Evolutionary conservation across 306 rosid species (phyloP), one percentile per base, ranked within the genome.

Genomic region (Cicer cuneatum): DNA sequence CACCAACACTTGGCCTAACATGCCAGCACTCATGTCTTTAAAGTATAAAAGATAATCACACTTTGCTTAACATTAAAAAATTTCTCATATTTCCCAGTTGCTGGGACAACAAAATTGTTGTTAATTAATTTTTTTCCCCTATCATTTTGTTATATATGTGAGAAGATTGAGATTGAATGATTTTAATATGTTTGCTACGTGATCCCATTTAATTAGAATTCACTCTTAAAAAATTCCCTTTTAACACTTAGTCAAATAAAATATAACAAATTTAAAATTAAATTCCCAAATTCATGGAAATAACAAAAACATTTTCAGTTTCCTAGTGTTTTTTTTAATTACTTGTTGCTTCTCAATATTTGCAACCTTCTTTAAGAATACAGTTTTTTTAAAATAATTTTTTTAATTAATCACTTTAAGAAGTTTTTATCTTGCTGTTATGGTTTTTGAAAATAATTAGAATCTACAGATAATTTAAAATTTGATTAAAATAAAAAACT

Each of bases 41-140:
- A 70, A 78, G 59, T 53, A 29, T 41, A 24, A n/a, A 15, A 8
- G 49, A 70, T 78, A 78, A 78, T 70, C 24, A 77, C 69, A 18
- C 33, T 56, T 46, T 45, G 11, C 35, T 5, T 66, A 35, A 35
- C 5, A 10, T 33, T 5, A 14, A 38, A 14, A 4, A 14, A 35
- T 33, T 24, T 24, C 2, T 24, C 33, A 24, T 24, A 24, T 24
- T 24, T 24, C 33, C 33, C 33, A 24, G 33, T 24, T 24, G 33
- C 33, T 24, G 4, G 33, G 33, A 24, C 33, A 24, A 24, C 33
- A 4, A 29, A 45, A 4, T 49, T 69, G 38, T 14, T 1, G 21
- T 37, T 69, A 35, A 1, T 10, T 48, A 24, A 48, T 1, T 24
- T 38, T 10, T 37, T 2, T 10, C 19, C 14, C 40, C 14, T 38